Evolutionary conservation across 2,329 filamentous ascomycete species (phyloP), one percentile per base, ranked within the genome.

Genomic region (Colletotrichum scovillei): DNA sequence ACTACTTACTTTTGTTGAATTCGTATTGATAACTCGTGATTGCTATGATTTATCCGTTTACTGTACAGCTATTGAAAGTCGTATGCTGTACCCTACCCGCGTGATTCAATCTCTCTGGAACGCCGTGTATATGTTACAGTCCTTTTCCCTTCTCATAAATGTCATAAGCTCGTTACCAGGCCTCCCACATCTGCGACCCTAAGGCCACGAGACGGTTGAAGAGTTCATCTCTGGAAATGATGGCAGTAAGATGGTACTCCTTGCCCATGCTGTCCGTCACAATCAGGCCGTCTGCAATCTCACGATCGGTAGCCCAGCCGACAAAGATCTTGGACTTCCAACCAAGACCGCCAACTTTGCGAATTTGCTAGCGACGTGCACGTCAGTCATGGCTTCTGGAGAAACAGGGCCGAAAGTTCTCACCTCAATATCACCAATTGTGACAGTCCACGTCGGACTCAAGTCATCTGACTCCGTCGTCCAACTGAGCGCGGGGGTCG

Each of bases 271-370:
- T 85, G n/a, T 91, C 90, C 30, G 85, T 84, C 75, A 96, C 89
- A 75, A 94, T 87, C 76, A 97, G 77, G 0, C 93, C 94, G 83
- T 97, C 94, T 0, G 92, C 90, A 35, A 97, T 90, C 80, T 95
- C 91, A 60, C 91, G 87, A 0, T 91, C 89, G 78, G 94, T 88
- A 0, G 93, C 92, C 93, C 94, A 95, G 0, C 94, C 94, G 0
- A 97, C 93, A 1, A 97, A 88, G 63, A 97, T 83, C 84, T 95
- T 96, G 1, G 91, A 91, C 83, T 97, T 97, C 94, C 94, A 97
- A 0, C 94, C 94, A 46, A 95, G 86, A 0, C 94, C 94, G 5
- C 94, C 94, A 1, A 95, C 85, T 83, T 97, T 97, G 80, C 91
- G 93, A 66, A 97, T 79, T 80, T 95, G 93, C 1, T 74, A 14